Conservation (phyloP, 129 eudicot species). For the Centaurea solstitialis region DNA sequence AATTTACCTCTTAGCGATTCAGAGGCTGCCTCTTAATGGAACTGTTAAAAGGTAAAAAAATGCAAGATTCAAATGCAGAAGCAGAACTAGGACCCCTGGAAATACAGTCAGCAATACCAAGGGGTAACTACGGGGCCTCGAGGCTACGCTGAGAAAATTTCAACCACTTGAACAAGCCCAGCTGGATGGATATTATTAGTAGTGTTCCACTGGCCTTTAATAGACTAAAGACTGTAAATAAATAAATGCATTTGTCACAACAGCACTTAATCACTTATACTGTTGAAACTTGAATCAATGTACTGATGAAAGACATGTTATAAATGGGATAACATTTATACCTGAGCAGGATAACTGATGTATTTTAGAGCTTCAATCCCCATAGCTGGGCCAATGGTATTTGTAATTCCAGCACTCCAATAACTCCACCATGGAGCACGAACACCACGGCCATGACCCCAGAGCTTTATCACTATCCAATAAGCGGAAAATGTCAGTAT, state of each 20-base stretch:
- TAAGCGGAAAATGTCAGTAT: constrained; percentile 21
- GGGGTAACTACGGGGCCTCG: neutral
- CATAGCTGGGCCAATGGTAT: constrained; percentile 98
- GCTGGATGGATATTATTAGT: neutral
- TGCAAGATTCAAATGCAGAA: too few relatives aligned
- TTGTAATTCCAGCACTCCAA: constrained; percentile 99
- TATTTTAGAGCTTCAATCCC: constrained; percentile 96
- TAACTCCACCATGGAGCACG: constrained; percentile 99
- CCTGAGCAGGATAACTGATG: constrained; percentile 99
- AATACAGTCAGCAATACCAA: neutral
- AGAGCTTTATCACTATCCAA: constrained; percentile 74
- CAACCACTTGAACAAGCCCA: neutral
- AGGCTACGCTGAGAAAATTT: neutral
- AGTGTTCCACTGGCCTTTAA: neutral
- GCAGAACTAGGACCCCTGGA: neutral
- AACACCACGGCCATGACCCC: constrained; percentile 64
- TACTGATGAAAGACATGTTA: neutral
- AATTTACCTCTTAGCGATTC: too few relatives aligned
- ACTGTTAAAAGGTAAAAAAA: too few relatives aligned
- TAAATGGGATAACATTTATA: constrained; percentile 2
- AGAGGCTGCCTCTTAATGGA: too few relatives aligned
- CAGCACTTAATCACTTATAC: neutral
- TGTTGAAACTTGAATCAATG: neutral
- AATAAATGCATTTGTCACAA: neutral
- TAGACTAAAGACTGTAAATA: neutral